Base-by-base conservation (phyloP, 2,329 filamentous ascomycete species). In the Dothideomycetes sp. region DNA sequence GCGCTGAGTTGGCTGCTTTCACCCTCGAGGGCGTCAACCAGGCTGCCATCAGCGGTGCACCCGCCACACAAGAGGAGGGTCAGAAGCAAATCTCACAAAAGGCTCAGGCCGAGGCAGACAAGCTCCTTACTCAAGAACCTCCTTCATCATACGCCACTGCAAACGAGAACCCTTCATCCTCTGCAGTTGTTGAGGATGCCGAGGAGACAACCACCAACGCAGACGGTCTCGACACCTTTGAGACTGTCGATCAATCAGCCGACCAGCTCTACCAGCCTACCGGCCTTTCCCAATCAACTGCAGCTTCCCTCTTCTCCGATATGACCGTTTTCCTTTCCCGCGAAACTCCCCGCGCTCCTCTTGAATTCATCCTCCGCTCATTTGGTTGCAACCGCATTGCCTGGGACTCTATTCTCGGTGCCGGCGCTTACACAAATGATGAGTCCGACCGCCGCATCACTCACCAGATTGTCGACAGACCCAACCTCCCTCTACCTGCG, bases 331-430 rank as follows among this genome's bases (percentile, higher is more conserved):
- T 81, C 65, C 75, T 98, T 32, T 94, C 89, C 29, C 82, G 91
- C 52, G 91, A 98, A 66, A 88, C 89, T 3, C 91, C 91, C 11
- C 77, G 88, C 48, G 83, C 87, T 48, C 79, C 91, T 3, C 70
- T 98, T 16, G 91, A 98, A 60, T 94, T 98, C 57, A 75, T 98
- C 40, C 74, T 98, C 38, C 83, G 88, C 56, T 77, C 89, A 3
- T 98, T 96, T 56, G 91, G 91, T 47, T 96, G 89, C 70, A 94
- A 89, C 68, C 78, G 89, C 33, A 81, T 98, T 50, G 91, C 88
- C 31, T 98, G 91, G 91, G 89, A 96, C 56, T 73, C 78, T 22
- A 81, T 94, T 16, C 73, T 94, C 15, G 91, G 91, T 38, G 88
- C 87, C 46, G 91, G 91, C 34, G 84, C 91, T 36, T 98, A 85